These are phyloP conservation scores for Ogataea zsoltii DNA, from an alignment of 805 yeast species.

Conservation along the genomic window DNA sequence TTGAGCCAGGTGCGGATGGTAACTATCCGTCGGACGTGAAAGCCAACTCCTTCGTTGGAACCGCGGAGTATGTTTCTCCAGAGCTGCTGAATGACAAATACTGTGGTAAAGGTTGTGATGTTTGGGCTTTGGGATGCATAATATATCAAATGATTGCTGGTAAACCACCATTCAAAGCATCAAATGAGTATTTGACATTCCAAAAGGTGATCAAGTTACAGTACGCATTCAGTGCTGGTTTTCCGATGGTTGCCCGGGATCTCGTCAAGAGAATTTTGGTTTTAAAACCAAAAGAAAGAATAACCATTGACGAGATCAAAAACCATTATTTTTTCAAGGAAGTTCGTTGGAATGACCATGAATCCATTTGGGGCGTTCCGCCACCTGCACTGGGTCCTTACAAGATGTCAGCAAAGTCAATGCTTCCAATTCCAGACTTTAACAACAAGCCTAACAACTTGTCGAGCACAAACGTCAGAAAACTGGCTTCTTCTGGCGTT, in stretches of 20 bases:
- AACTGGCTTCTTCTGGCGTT: slow-evolving; percentile 6
- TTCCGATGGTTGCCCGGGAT: slow-evolving; percentile 72
- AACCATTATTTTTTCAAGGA: slow-evolving; percentile 62
- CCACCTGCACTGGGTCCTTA: slow-evolving; percentile 74
- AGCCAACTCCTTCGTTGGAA: slow-evolving; percentile 83
- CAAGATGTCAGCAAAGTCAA: slow-evolving; percentile 72
- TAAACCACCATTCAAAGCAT: slow-evolving; percentile 78
- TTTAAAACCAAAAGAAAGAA: slow-evolving; percentile 62
- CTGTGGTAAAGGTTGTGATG: slow-evolving; percentile 59
- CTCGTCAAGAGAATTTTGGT: slow-evolving; percentile 68
- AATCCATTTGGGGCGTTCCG: slow-evolving; percentile 54
- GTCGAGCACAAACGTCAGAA: slow-evolving; percentile 10
- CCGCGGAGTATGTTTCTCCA: slow-evolving; percentile 84
- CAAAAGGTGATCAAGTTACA: slow-evolving; percentile 80
- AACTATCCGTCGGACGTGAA: slow-evolving; percentile 64
- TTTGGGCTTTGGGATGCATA: slow-evolving; percentile 65
- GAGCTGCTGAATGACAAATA: slow-evolving; percentile 73
- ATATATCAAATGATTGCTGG: slow-evolving; percentile 65
- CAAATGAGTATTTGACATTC: slow-evolving; percentile 78
- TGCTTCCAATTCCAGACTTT: slow-evolving; percentile 70
- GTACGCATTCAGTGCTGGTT: slow-evolving; percentile 83
- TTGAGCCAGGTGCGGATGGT: slow-evolving; percentile 55
- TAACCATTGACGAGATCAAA: slow-evolving; percentile 56
- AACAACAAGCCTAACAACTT: slow-evolving; percentile 25
- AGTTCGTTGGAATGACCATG: slow-evolving; percentile 53